Evolutionary conservation across 306 rosid genomes (phyloP).

Genomic region (Purshia tridentata): DNA sequence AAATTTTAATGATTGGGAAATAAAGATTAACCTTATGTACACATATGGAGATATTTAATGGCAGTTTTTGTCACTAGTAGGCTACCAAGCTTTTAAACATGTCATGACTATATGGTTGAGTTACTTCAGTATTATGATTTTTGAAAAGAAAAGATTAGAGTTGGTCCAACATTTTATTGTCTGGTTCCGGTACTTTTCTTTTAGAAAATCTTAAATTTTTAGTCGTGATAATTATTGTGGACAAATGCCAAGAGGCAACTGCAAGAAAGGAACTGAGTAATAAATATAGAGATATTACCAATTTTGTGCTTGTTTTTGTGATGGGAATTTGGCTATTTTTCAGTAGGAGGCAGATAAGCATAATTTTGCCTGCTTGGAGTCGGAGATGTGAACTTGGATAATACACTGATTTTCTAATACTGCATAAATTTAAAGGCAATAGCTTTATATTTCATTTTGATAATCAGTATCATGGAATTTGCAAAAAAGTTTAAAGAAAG

Average conservation of each 20-base stretch:
- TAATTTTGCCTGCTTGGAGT: not conserved
- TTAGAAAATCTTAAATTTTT: not conserved
- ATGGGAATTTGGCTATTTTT: conserved; percentile 2
- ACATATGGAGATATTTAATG: not conserved
- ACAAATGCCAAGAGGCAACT: too few relatives aligned
- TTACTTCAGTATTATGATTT: not conserved
- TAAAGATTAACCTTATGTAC: not conserved
- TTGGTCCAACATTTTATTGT: not conserved
- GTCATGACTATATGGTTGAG: conserved; percentile 9
- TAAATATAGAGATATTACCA: not conserved
- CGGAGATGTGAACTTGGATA: not conserved
- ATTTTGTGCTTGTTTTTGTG: not conserved
- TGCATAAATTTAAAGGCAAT: not conserved
- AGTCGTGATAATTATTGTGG: too few relatives aligned
- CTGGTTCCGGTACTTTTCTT: not conserved
- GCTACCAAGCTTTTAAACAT: not conserved
- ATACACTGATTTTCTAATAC: not conserved
- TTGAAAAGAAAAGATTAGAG: conserved; percentile 1
- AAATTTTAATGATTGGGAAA: not conserved
- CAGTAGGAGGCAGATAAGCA: conserved; percentile 1
- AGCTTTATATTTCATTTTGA: not conserved
- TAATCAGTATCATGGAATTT: not conserved
- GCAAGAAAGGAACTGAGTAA: not conserved
- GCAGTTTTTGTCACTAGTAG: not conserved
- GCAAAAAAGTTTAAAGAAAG: not conserved